Conservation (phyloP, 768 basidiomycete species). For the Clathrus columnatus region DNA sequence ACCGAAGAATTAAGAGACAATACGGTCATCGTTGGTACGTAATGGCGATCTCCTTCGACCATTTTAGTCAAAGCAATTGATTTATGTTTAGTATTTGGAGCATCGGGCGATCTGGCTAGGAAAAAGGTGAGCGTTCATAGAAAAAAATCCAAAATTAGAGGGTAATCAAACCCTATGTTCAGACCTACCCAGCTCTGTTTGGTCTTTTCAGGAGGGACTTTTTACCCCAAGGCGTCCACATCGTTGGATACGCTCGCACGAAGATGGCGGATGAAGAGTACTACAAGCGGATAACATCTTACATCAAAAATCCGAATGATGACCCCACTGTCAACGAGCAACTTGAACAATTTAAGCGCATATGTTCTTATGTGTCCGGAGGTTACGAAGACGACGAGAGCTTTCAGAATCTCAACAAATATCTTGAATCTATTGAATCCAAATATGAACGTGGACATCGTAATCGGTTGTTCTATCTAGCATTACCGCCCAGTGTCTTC, state of each 20-base stretch:
- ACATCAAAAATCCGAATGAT: constrained; percentile 74
- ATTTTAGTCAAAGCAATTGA: constrained; percentile 10
- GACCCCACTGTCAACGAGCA: constrained; percentile 47
- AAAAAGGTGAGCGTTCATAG: constrained; percentile 62
- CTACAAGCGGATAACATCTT: constrained; percentile 71
- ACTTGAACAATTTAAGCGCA: constrained; percentile 75
- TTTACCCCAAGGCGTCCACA: constrained; percentile 77
- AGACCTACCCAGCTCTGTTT: constrained; percentile 96
- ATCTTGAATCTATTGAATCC: constrained; percentile 71
- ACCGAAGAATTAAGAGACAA: constrained; percentile 74
- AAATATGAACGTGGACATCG: constrained; percentile 47
- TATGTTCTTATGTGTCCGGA: constrained; percentile 78
- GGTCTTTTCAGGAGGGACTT: constrained; percentile 72
- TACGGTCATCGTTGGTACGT: constrained; percentile 79
- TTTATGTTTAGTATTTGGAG: constrained; percentile 66
- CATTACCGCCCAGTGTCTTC: constrained; percentile 96
- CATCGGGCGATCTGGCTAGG: constrained; percentile 96
- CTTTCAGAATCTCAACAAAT: constrained; percentile 68
- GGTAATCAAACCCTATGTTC: constrained; percentile 7
- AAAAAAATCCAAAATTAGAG: neutral
- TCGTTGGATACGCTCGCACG: constrained; percentile 94
- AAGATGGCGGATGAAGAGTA: constrained; percentile 87
- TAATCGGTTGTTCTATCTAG: constrained; percentile 94
- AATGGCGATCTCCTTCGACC: constrained; percentile 14
- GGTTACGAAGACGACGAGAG: constrained; percentile 79